phyloP scores from a whole-genome alignment of 352 stramenopile species.

The Phytophthora syringae region DNA sequence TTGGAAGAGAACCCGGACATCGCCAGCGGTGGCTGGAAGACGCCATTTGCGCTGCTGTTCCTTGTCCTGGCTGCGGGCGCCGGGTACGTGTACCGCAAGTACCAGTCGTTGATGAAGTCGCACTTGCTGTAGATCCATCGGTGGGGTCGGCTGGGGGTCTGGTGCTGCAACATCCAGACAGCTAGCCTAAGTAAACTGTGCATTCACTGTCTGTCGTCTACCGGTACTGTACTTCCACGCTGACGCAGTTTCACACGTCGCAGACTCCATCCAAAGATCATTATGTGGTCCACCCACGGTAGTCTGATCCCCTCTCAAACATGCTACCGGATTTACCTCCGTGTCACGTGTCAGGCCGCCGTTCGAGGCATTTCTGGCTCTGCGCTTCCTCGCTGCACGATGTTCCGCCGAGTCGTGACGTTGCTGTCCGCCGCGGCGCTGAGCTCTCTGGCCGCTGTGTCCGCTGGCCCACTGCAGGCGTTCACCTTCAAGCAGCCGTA shows the following conservation, averaged over 20 bases:
- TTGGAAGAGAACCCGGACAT: slow-evolving; percentile 74
- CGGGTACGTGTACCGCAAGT: slow-evolving; percentile 82
- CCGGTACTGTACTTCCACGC: neutral
- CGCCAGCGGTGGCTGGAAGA: slow-evolving; percentile 75
- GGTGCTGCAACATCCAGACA: neutral
- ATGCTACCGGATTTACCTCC: slow-evolving; percentile 9
- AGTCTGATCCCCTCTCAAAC: slow-evolving; percentile 17
- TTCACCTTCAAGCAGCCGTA: slow-evolving; percentile 76
- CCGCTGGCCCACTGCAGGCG: slow-evolving; percentile 27
- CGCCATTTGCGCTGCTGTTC: slow-evolving; percentile 77
- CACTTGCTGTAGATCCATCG: slow-evolving; percentile 75
- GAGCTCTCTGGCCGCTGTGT: slow-evolving; percentile 26
- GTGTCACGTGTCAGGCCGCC: slow-evolving; percentile 34
- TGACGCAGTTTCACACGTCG: slow-evolving; percentile 5
- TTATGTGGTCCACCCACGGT: slow-evolving; percentile 24
- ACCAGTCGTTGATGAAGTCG: slow-evolving; percentile 86
- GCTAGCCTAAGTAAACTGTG: slow-evolving; percentile 34
- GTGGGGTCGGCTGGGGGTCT: slow-evolving; percentile 7
- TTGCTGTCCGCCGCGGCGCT: slow-evolving; percentile 35
- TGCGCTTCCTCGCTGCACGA: neutral
- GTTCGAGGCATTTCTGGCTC: slow-evolving; percentile 29
- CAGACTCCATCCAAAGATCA: slow-evolving; percentile 16
- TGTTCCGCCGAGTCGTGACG: slow-evolving; percentile 33
- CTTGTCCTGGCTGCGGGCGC: slow-evolving; percentile 56
- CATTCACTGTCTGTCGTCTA: slow-evolving; percentile 18